Evolutionary conservation across 495 filamentous ascomycete genomes (phyloP), one percentile per base, ranked within the genome.

Genomic region (Neurospora sp.): DNA sequence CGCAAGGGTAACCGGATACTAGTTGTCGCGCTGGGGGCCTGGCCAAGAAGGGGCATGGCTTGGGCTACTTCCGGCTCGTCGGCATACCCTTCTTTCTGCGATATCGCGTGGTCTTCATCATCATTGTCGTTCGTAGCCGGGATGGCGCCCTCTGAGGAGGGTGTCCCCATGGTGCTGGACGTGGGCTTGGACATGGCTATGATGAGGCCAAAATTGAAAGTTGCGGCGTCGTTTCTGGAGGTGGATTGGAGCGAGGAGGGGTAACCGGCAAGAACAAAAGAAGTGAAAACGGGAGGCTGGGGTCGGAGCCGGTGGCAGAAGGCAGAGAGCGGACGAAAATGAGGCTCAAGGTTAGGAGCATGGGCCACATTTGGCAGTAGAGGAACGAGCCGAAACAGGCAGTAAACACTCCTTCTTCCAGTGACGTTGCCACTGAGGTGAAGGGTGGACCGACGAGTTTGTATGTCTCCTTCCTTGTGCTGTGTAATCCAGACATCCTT

Each of bases 21-120:
- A 12, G 46, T 6, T 54, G 0, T 54, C 20, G 46, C n/a, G 46
- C n/a, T 23, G 46, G 20, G 10, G 0, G 9, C 1, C 46, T 48
- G n/a, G 46, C 9, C 1, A 11, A 1, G 4, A 5, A 0, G 1
- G 9, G 0, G n/a, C 42, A 11, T 20, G 9, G n/a, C 1, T 1
- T 12, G n/a, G 9, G n/a, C n/a, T 5, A 48, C 10, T 12, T 48
- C 9, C n/a, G 2, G 27, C 27, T 27, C 27, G 27, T 27, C 27
- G 27, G 27, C 27, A 27, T 2, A 2, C 27, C 2, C 27, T 27
- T 27, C 27, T 27, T 27, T n/a, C n/a, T n/a, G n/a, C 27, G 2
- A 27, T 27, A 2, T 27, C 27, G 27, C 27, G 27, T 27, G 1
- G 27, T 27, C 27, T 27, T 27, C 27, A 1, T 27, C 27, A 1